A percentile compares a stretch with the other conserved stretches of the same genome.
These are phyloP conservation scores for Cryptococcus sp. DNA, from an alignment of 1,284 basidiomycete species.

Conservation along the genomic window DNA sequence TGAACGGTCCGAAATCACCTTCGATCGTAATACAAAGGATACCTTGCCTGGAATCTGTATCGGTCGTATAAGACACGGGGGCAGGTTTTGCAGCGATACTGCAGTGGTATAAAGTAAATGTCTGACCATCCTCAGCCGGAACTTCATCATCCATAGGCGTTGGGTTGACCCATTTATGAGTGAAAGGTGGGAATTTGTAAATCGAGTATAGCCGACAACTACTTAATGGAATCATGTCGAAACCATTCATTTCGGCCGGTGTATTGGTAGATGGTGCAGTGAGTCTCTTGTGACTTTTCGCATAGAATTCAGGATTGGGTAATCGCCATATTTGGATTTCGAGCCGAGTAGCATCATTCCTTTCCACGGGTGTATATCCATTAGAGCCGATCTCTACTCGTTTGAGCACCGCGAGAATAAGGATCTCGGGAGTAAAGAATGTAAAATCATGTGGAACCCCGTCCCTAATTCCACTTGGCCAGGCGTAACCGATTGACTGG, in stretches of 20 bases:
- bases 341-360: no score
- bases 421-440: not conserved
- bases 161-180: not conserved
- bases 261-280: no score
- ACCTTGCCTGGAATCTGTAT: not conserved
- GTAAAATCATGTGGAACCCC: not conserved
- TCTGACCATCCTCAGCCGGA: not conserved
- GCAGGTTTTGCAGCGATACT: not conserved
- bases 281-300: no score
- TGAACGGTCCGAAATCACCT: not conserved
- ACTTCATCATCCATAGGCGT: not conserved
- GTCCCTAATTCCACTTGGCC: not conserved
- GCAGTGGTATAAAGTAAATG: not conserved
- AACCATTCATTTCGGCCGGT: no score
- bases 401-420: not conserved
- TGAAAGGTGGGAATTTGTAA: not conserved
- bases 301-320: no score
- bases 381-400: no score
- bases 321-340: no score
- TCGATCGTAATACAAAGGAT: slow-evolving; percentile 1
- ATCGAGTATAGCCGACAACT: not conserved
- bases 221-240: not conserved
- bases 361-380: no score
- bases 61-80: not conserved
- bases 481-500: not conserved